Conservation (phyloP, 495 filamentous ascomycete genomes). For the Aspergillus cristatus region DNA sequence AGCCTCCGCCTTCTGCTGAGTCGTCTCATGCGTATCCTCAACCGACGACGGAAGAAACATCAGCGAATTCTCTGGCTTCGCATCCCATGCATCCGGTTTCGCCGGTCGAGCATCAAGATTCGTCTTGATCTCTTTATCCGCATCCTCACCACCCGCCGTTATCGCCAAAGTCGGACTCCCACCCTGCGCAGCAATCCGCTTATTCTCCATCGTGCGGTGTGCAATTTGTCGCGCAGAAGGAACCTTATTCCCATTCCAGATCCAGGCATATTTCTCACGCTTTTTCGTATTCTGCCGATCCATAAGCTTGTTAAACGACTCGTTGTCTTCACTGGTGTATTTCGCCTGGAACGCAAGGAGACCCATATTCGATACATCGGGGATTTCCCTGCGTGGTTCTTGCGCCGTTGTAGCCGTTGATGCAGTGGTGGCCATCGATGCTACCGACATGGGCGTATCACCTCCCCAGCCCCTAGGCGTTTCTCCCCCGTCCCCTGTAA, state of each 20-base stretch:
- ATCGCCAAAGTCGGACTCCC: conserved; percentile 8
- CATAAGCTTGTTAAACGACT: conserved; percentile 83
- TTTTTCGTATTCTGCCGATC: conserved; percentile 84
- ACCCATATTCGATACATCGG: conserved; percentile 70
- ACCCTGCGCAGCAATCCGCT: conserved; percentile 44
- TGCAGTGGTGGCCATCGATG: conserved; percentile 23
- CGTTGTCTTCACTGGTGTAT: conserved; percentile 96
- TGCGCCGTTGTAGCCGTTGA: conserved; percentile 16
- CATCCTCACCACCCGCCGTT: conserved; percentile 6
- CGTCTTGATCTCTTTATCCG: conserved; percentile 42
- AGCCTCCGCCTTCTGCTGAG: conserved; percentile 55
- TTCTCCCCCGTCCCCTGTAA: conserved; percentile 38
- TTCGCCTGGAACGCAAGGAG: conserved; percentile 79
- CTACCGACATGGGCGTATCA: conserved; percentile 59
- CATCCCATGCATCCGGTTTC: conserved; percentile 67
- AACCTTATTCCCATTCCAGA: conserved; percentile 83
- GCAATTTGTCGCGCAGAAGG: conserved; percentile 80
- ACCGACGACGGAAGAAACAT: conserved; percentile 73
- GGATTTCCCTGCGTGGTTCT: conserved; percentile 30
- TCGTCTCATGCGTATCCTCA: conserved; percentile 58
- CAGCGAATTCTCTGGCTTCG: conserved; percentile 65
- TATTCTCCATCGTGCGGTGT: conserved; percentile 58
- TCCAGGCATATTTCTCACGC: conserved; percentile 74
- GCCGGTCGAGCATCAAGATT: conserved; percentile 61
- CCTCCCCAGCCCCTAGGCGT: conserved; percentile 39